These are phyloP conservation scores for Populus davidiana DNA, from an alignment of 345 rosid species.

Conservation along the genomic window DNA sequence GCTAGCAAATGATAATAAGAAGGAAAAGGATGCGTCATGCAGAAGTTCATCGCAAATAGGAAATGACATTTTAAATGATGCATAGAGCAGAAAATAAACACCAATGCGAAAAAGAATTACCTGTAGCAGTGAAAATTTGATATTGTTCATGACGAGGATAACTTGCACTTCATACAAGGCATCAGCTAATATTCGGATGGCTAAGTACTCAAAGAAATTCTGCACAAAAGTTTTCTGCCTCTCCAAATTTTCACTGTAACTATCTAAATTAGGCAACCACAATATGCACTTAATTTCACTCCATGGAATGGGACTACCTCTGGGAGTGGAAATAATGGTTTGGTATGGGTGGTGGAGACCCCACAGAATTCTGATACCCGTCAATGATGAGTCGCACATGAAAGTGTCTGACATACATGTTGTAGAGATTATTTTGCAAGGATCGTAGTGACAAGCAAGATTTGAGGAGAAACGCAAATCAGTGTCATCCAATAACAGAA, in stretches of 20 bases:
- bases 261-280: conserved; percentile 66
- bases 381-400: conserved; percentile 37
- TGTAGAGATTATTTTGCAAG: conserved; percentile 56
- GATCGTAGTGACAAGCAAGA: conserved; percentile 48
- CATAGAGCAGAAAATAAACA: not conserved
- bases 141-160: conserved; percentile 70
- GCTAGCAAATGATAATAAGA: not conserved
- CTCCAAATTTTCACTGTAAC: conserved; percentile 44
- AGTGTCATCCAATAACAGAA: conserved; percentile 71
- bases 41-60: not conserved
- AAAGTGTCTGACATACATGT: conserved; percentile 48
- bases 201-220: conserved; percentile 71
- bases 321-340: conserved; percentile 51
- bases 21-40: not conserved
- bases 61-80: not conserved
- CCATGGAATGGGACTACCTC: conserved; percentile 61
- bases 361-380: conserved; percentile 56
- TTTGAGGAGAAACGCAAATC: conserved; percentile 58
- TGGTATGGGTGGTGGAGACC: conserved; percentile 62
- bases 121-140: conserved; percentile 68
- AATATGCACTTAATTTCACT: conserved; percentile 54
- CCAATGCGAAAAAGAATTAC: conserved; percentile 30
- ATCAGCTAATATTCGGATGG: conserved; percentile 62
- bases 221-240: conserved; percentile 45
- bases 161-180: conserved; percentile 46